A percentile compares a stretch with the other conserved stretches of the same genome.
Conservation (phyloP, 768 basidiomycete species). For the Russula emetica region DNA sequence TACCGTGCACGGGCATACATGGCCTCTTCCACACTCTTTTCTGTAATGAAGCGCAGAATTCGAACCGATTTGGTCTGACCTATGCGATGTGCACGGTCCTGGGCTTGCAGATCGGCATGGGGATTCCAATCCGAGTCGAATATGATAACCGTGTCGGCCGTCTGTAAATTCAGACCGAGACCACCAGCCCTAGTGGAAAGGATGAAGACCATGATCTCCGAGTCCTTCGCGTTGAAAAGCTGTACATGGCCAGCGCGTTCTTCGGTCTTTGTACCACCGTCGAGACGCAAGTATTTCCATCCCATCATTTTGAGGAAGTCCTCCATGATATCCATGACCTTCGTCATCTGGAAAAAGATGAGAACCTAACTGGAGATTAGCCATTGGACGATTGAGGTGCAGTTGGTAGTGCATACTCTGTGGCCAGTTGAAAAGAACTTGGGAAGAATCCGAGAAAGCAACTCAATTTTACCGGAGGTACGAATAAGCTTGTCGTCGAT, state of each 20-base stretch:
- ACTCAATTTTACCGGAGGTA: constrained; percentile 88
- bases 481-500: constrained; percentile 85
- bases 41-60: constrained; percentile 94
- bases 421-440: constrained; percentile 93
- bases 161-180: constrained; percentile 85
- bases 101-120: constrained; percentile 97
- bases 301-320: constrained; percentile 87
- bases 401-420: constrained; percentile 49
- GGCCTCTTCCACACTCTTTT: constrained; percentile 97
- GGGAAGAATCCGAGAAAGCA: constrained; percentile 86
- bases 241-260: constrained; percentile 86
- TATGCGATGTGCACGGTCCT: constrained; percentile 99
- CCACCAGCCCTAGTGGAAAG: constrained; percentile 92
- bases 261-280: constrained; percentile 94
- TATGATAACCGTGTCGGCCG: constrained; percentile 90
- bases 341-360: constrained; percentile 99
- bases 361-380: constrained; percentile 55
- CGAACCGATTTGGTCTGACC: constrained; percentile 98
- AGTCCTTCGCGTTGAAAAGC: constrained; percentile 83
- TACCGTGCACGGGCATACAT: constrained; percentile 93
- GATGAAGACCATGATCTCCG: constrained; percentile 88
- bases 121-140: constrained; percentile 94
- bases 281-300: constrained; percentile 87
- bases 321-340: constrained; percentile 98
- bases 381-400: constrained; percentile 9